Evolutionary conservation across 2,329 filamentous ascomycete genomes (phyloP).

Genomic region (Neopestalotiopsis sp.): DNA sequence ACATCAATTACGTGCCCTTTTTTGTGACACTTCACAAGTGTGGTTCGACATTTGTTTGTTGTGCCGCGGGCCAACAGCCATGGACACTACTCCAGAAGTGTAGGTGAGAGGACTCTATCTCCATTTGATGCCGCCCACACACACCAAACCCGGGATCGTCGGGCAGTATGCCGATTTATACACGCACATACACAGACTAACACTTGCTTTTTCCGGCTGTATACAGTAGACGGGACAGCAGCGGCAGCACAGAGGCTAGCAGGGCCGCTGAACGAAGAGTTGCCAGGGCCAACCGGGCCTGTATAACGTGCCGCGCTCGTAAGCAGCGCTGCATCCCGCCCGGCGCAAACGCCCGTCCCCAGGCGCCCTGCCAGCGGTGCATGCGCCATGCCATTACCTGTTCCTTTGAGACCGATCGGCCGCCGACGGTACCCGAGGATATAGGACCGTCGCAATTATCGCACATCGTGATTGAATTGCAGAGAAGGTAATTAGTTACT

Average conservation of each 20-base stretch:
- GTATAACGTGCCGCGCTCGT: constrained; percentile 11
- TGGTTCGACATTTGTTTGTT: neutral
- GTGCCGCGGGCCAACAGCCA: neutral
- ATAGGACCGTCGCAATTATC: constrained; percentile 1
- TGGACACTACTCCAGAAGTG: constrained; percentile 1
- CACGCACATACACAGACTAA: neutral
- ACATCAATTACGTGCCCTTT: neutral
- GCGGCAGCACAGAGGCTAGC: neutral
- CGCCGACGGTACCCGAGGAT: constrained; percentile 3
- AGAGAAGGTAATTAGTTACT: neutral
- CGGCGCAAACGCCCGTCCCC: neutral
- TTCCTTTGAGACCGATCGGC: constrained; percentile 11
- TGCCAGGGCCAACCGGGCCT: constrained; percentile 10
- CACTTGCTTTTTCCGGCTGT: neutral
- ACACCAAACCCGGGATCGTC: neutral
- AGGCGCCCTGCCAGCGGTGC: constrained; percentile 13
- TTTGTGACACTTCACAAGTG: neutral
- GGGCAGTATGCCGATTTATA: neutral
- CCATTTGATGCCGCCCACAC: neutral
- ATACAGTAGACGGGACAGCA: neutral
- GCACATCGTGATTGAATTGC: constrained; percentile 12
- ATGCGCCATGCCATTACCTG: constrained; percentile 12
- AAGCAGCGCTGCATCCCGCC: constrained; percentile 13
- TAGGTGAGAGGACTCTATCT: neutral
- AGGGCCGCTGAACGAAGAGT: constrained; percentile 6